Evolutionary conservation across 192 early-diverging fungal species (phyloP).

Genomic region (Coemansia sp.): DNA sequence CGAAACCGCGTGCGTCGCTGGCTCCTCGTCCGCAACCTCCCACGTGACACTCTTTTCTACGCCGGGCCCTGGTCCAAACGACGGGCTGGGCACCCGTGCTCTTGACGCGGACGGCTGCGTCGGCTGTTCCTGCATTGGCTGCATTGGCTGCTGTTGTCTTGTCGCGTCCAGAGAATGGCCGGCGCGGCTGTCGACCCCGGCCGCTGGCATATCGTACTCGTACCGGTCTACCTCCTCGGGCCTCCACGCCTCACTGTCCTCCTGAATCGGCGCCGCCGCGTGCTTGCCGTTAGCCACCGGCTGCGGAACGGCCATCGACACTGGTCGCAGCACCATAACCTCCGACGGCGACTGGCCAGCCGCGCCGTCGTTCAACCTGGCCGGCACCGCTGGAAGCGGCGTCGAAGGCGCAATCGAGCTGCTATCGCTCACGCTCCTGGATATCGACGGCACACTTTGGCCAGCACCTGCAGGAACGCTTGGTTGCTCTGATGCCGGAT

Average conservation of each 20-base stretch:
- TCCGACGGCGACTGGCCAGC: constrained; percentile 30
- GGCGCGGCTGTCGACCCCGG: not conserved
- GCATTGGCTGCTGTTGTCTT: constrained; percentile 10
- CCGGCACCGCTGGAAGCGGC: not conserved
- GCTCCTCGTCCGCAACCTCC: not conserved
- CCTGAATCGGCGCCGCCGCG: constrained; percentile 4
- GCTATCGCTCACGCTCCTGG: not conserved
- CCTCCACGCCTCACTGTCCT: constrained; percentile 23
- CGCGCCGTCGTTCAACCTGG: constrained; percentile 3
- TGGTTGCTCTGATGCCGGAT: not conserved
- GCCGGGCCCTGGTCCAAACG: constrained; percentile 11
- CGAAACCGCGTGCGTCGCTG: not conserved
- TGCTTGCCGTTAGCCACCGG: not conserved
- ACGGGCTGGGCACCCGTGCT: constrained; percentile 8
- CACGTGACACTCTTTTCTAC: not conserved
- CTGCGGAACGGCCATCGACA: constrained; percentile 20
- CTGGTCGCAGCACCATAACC: constrained; percentile 42
- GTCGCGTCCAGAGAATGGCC: not conserved
- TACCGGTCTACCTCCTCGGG: constrained; percentile 25
- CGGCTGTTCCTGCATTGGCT: constrained; percentile 1
- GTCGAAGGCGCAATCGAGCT: constrained; percentile 7
- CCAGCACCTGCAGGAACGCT: not conserved
- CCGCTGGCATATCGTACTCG: constrained; percentile 24
- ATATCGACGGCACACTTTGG: not conserved
- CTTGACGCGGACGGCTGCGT: not conserved